Evolutionary conservation across 805 yeast genomes (phyloP).

Genomic region (Candida nemodendra): DNA sequence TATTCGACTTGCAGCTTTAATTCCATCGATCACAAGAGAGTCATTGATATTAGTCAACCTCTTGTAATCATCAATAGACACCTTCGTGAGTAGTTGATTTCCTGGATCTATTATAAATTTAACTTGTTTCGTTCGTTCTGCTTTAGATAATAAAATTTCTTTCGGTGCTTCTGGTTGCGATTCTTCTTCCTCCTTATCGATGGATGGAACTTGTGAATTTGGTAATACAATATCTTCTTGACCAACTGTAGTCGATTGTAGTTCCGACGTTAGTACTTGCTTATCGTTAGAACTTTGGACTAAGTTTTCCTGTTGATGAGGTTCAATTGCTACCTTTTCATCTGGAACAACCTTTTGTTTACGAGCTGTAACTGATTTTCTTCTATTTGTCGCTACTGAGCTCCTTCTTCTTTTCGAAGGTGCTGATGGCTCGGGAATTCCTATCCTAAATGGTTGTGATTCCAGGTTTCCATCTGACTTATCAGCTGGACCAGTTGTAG

Average conservation of each 20-base stretch:
- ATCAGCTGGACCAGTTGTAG: not conserved
- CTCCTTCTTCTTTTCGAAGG: conserved; percentile 15
- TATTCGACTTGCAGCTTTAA: conserved; percentile 32
- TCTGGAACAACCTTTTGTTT: not conserved
- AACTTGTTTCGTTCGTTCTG: conserved; percentile 18
- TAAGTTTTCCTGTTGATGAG: too few relatives aligned
- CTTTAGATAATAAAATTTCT: conserved; percentile 20
- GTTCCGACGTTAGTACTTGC: too few relatives aligned
- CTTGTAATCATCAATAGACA: conserved; percentile 24
- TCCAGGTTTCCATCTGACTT: not conserved
- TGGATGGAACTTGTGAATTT: too few relatives aligned
- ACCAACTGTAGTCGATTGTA: too few relatives aligned
- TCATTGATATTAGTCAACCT: conserved; percentile 6
- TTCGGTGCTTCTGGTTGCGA: too few relatives aligned
- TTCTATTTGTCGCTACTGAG: conserved; percentile 2
- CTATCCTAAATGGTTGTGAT: conserved; percentile 7
- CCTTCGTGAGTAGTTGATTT: conserved; percentile 14
- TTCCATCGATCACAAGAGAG: conserved; percentile 19
- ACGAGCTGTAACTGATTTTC: not conserved
- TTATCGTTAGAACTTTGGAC: too few relatives aligned
- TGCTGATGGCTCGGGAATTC: conserved; percentile 6
- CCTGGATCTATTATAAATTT: conserved; percentile 18
- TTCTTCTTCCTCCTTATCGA: not conserved
- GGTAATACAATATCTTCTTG: conserved; percentile 6
- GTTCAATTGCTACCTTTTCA: too few relatives aligned